Conservation (phyloP, 352 stramenopile species). For the Blastocystis sp. region DNA sequence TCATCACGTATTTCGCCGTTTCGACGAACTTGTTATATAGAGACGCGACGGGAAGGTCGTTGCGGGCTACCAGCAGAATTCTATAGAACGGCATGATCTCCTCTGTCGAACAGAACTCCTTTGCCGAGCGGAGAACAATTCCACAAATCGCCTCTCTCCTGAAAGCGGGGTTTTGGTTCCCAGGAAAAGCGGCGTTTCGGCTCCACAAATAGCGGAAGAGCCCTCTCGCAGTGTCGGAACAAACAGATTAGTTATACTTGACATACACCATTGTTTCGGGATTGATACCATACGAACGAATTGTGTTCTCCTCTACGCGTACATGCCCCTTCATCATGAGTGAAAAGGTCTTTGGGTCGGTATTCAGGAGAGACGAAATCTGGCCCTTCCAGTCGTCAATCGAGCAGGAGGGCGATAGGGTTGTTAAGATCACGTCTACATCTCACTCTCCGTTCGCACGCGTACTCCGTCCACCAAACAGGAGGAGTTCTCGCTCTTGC, state of each 20-base stretch:
- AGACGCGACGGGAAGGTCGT: constrained; percentile 51
- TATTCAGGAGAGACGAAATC: not conserved
- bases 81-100: constrained; percentile 55
- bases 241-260: constrained; percentile 2
- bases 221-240: not conserved
- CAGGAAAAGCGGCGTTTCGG: no score
- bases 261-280: constrained; percentile 62
- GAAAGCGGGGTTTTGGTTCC: no score
- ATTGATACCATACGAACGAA: constrained; percentile 43
- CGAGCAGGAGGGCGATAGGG: constrained; percentile 42
- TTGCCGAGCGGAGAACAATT: not conserved
- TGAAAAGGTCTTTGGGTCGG: constrained; percentile 15
- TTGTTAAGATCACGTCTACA: constrained; percentile 41
- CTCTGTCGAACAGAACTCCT: not conserved
- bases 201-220: no score
- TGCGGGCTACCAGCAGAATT: constrained; percentile 56
- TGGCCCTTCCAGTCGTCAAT: constrained; percentile 45
- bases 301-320: constrained; percentile 18
- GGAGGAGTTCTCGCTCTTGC: constrained; percentile 21
- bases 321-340: not conserved
- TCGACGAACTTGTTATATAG: constrained; percentile 67
- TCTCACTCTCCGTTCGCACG: not conserved
- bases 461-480: constrained; percentile 8
- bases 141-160: no score
- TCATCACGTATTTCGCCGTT: constrained; percentile 67